These are phyloP conservation scores for Ichthyophthirius multifiliis DNA, from an alignment of 169 alveolate genomes.

Conservation along the genomic window DNA sequence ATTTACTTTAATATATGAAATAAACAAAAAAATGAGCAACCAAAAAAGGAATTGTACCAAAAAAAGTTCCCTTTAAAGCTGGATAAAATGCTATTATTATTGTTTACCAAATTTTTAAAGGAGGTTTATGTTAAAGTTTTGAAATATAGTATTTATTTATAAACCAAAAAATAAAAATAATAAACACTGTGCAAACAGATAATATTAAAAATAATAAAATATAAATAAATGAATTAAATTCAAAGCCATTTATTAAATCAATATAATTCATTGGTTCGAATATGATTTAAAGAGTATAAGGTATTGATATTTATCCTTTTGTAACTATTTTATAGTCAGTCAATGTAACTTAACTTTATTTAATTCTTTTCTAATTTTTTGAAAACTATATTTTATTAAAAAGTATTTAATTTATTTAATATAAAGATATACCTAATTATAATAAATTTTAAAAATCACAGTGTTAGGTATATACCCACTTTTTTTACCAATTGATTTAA, in stretches of 20 bases:
- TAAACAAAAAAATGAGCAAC: neutral
- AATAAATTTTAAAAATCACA: neutral
- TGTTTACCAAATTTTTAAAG: slow-evolving; percentile 21
- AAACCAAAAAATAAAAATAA: slow-evolving; percentile 20
- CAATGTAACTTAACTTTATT: slow-evolving; percentile 43
- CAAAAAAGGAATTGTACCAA: slow-evolving; percentile 50
- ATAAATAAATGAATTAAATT: slow-evolving; percentile 63
- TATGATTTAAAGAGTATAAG: slow-evolving; percentile 41
- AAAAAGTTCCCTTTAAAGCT: slow-evolving; percentile 49
- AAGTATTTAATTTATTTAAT: neutral
- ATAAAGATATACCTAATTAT: neutral
- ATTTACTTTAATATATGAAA: neutral
- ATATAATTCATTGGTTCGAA: slow-evolving; percentile 64
- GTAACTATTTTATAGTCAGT: slow-evolving; percentile 45
- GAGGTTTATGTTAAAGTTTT: slow-evolving; percentile 17
- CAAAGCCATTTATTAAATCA: slow-evolving; percentile 61
- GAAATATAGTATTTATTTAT: slow-evolving; percentile 30
- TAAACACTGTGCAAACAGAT: neutral
- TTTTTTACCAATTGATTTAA: neutral
- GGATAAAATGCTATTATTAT: slow-evolving; percentile 40
- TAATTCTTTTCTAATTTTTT: slow-evolving; percentile 44
- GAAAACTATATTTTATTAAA: slow-evolving; percentile 53
- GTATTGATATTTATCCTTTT: slow-evolving; percentile 2
- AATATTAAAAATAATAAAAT: slow-evolving; percentile 45
- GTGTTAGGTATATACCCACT: neutral